Conservation (phyloP, 768 basidiomycete species). For the Tulasnella calospora region DNA sequence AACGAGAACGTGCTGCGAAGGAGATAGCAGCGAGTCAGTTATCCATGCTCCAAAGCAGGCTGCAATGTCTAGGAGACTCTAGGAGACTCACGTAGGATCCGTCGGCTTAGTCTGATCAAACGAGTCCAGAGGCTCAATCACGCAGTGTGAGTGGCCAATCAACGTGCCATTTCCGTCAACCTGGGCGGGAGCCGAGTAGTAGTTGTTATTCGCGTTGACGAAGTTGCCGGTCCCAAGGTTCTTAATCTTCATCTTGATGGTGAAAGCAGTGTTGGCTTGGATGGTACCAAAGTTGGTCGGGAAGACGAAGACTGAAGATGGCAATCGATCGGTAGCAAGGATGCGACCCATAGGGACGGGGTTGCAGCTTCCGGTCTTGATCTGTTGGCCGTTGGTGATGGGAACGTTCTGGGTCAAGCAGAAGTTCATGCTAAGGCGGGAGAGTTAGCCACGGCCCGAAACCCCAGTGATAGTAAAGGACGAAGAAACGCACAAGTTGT, state of each 20-base stretch:
- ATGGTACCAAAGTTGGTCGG: constrained; percentile 22
- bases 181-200: constrained; percentile 35
- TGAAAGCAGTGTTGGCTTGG: constrained; percentile 25
- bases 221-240: constrained; percentile 38
- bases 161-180: constrained; percentile 32
- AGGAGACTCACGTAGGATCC: constrained; percentile 30
- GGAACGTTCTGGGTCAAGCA: constrained; percentile 33
- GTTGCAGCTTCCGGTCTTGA: constrained; percentile 36
- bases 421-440: constrained; percentile 31
- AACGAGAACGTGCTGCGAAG: not conserved
- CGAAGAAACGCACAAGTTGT: constrained; percentile 35
- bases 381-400: constrained; percentile 36
- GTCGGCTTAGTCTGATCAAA: constrained; percentile 33
- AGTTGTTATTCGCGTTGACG: constrained; percentile 34
- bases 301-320: constrained; percentile 26
- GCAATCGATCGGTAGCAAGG: constrained; percentile 29
- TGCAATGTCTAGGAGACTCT: too few relatives aligned
- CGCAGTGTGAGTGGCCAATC: constrained; percentile 37
- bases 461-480: not conserved
- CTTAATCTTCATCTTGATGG: constrained; percentile 24
- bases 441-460: not conserved
- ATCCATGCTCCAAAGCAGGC: not conserved
- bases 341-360: constrained; percentile 36
- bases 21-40: not conserved
- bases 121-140: constrained; percentile 35